Percentiles rank a stretch among this genome's conserved stretches.
Conservation (phyloP, 371 early-diverging fungal genomes). For the Cladochytrium tenue region DNA sequence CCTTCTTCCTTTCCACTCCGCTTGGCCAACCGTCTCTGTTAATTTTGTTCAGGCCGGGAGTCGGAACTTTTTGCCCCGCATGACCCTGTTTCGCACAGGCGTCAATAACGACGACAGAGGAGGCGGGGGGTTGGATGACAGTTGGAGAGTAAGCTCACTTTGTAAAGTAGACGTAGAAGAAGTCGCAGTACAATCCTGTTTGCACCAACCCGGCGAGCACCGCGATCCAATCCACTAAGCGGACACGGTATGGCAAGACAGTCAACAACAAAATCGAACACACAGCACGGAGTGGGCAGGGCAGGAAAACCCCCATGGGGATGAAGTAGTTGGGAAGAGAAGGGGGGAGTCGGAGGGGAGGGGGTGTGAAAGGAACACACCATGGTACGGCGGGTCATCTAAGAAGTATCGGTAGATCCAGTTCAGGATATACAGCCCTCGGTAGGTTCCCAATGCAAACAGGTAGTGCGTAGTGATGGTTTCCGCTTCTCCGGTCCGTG, state of each 20-base stretch:
- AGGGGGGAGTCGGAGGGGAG: too few species aligned
- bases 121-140: background rate
- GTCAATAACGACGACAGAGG: background rate
- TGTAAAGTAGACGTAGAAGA: slow-evolving; percentile 96
- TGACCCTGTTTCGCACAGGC: slow-evolving; percentile 55
- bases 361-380: background rate
- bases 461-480: slow-evolving; percentile 98
- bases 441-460: slow-evolving; percentile 96
- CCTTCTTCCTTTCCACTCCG: too few species aligned
- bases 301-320: too few species aligned
- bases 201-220: slow-evolving; percentile 90
- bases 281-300: too few species aligned
- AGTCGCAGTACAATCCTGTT: slow-evolving; percentile 95
- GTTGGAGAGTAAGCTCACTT: slow-evolving; percentile 55
- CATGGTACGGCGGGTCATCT: slow-evolving; percentile 55
- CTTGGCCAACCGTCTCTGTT: too few species aligned
- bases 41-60: slow-evolving; percentile 44
- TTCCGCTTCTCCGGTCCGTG: slow-evolving; percentile 97
- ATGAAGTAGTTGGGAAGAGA: too few species aligned
- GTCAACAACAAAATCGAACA: too few species aligned
- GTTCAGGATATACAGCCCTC: slow-evolving; percentile 91
- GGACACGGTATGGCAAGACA: too few species aligned
- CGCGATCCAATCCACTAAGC: slow-evolving; percentile 71
- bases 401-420: slow-evolving; percentile 90
- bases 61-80: slow-evolving; percentile 76